A percentile compares a stretch with the other conserved stretches of the same genome.
These are phyloP conservation scores for Comarum palustre DNA, from an alignment of 306 rosid species.

Conservation along the genomic window DNA sequence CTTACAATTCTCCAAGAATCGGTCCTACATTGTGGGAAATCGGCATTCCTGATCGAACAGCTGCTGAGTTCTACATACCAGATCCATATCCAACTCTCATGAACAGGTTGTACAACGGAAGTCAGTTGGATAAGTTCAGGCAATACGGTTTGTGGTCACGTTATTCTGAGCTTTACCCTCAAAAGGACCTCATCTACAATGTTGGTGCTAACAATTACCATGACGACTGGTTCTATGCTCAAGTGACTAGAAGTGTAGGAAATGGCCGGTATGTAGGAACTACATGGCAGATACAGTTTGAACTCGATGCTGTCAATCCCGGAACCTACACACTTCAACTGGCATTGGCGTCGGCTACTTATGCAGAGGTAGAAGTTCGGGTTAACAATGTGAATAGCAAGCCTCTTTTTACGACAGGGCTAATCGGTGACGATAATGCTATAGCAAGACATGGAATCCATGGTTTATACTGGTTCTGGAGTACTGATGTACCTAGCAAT, in stretches of 20 bases:
- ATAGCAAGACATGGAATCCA: constrained; percentile 84
- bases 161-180: constrained; percentile 38
- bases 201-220: constrained; percentile 22
- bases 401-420: constrained; percentile 34
- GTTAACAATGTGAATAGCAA: constrained; percentile 28
- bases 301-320: constrained; percentile 3
- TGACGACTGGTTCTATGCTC: constrained; percentile 52
- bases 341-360: constrained; percentile 57
- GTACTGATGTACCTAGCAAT: constrained; percentile 29
- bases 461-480: constrained; percentile 51
- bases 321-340: constrained; percentile 61
- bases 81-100: constrained; percentile 42
- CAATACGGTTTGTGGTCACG: constrained; percentile 57
- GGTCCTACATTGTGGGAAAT: constrained; percentile 89
- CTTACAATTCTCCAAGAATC: constrained; percentile 61
- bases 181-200: constrained; percentile 31
- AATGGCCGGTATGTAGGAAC: constrained; percentile 37
- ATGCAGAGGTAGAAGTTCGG: constrained; percentile 44
- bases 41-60: constrained; percentile 82
- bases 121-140: constrained; percentile 31
- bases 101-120: constrained; percentile 34
- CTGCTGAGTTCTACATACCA: constrained; percentile 63
- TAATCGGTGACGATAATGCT: constrained; percentile 55
- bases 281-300: constrained; percentile 63
- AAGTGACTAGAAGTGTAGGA: constrained; percentile 32